Percentiles rank a stretch among this genome's conserved stretches.
Evolutionary conservation across 768 basidiomycete species (phyloP).

Genomic region (Suillus clintonianus): DNA sequence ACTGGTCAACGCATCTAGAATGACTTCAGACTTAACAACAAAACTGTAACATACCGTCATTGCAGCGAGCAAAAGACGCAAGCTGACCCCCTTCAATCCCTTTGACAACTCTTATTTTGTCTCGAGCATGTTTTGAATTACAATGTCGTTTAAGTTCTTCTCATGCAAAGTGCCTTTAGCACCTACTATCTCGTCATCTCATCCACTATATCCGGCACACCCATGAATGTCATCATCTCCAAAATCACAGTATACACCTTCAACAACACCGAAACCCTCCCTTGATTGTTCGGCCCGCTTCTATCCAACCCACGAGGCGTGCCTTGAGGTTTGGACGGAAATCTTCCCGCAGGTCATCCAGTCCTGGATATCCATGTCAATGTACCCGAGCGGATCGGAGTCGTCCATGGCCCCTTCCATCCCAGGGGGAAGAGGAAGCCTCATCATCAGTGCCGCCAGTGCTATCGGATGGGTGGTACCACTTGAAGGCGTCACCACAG

Average conservation of each 20-base stretch:
- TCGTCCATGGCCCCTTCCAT: slow-evolving; percentile 40
- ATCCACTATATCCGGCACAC: slow-evolving; percentile 49
- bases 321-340: slow-evolving; percentile 58
- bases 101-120: too few relatives aligned
- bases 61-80: too few relatives aligned
- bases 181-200: slow-evolving; percentile 59
- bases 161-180: too few relatives aligned
- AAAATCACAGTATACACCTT: slow-evolving; percentile 47
- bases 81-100: too few relatives aligned
- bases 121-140: too few relatives aligned
- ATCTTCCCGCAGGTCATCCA: slow-evolving; percentile 62
- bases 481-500: slow-evolving; percentile 41
- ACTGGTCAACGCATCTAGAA: too few relatives aligned
- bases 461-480: slow-evolving; percentile 51
- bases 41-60: too few relatives aligned
- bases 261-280: slow-evolving; percentile 37
- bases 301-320: slow-evolving; percentile 60
- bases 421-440: slow-evolving; percentile 43
- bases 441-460: slow-evolving; percentile 68
- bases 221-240: slow-evolving; percentile 59
- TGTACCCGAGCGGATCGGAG: slow-evolving; percentile 48
- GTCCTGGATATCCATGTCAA: slow-evolving; percentile 56
- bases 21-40: too few relatives aligned
- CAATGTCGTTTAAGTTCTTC: too few relatives aligned
- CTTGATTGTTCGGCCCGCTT: slow-evolving; percentile 38